Evolutionary conservation across 179 eudicot species (phyloP).

Genomic region (Nepenthes alata): DNA sequence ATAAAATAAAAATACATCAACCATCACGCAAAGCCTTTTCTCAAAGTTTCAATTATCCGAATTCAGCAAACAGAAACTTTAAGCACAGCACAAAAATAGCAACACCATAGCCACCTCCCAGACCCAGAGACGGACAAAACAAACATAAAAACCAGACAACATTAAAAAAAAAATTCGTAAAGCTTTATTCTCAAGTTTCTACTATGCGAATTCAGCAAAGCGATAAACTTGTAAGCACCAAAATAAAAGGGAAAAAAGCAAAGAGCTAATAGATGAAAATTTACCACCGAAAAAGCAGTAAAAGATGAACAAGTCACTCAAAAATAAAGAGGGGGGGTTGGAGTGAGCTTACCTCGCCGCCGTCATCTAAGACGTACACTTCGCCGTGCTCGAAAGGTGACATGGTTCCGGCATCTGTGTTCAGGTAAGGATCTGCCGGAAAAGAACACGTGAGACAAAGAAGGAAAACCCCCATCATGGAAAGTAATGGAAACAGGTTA

Average conservation of each 20-base stretch:
- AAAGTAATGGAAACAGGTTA: too few relatives aligned
- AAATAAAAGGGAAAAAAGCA: conserved; percentile 1
- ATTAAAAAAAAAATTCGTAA: too few relatives aligned
- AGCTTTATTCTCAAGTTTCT: background rate
- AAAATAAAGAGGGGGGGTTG: background rate
- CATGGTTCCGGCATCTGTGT: conserved; percentile 98
- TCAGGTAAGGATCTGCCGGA: conserved; percentile 81
- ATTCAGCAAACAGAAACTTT: too few relatives aligned
- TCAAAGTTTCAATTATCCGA: background rate
- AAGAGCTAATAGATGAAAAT: background rate
- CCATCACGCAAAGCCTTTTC: background rate
- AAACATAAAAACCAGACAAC: too few relatives aligned
- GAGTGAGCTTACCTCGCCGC: conserved; percentile 67
- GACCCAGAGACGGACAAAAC: too few relatives aligned
- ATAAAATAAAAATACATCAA: too few relatives aligned
- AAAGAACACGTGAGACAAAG: background rate
- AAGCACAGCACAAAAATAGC: too few relatives aligned
- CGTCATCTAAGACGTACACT: conserved; percentile 87
- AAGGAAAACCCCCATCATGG: too few relatives aligned
- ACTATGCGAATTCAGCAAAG: background rate
- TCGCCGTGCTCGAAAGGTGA: conserved; percentile 98
- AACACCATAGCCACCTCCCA: too few relatives aligned
- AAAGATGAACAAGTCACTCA: background rate
- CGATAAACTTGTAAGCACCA: background rate
- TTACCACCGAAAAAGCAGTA: background rate